Base-by-base conservation (phyloP, 306 rosid species). In the Astragalus glycyphyllos region DNA sequence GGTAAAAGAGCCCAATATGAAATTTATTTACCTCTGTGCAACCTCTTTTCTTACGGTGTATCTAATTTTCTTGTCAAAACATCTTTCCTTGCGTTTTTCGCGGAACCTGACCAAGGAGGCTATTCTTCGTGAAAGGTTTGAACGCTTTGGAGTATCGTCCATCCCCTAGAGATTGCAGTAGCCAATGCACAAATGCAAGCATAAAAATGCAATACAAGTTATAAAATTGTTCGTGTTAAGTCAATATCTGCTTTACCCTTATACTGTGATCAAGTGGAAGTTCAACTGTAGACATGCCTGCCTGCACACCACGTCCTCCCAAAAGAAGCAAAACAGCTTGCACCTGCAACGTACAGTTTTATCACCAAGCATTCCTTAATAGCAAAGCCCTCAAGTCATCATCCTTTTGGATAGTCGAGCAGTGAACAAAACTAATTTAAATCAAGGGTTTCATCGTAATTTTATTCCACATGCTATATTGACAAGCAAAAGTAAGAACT, bases 51-150 rank as follows among this genome's bases (percentile, higher is more conserved):
- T 88, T 51, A 93, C 96, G 2, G 88, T 73, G 76, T 93, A 93
- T 79, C 98, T 89, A 84, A 90, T 93, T 85, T 93, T 93, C 89
- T 93, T 93, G 84, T 93, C 98, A 78, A 90, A 93, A 84, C 97
- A 90, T 69, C 98, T 87, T 85, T 93, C 97, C 80, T 93, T 93
- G 58, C 97, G 90, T 80, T 93, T 93, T 80, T 90, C 97, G 2
- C 98, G 96, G 56, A 88, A 93, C 79, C 98, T 84, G 73, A 93
- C 96, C 85, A 93, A 85, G 58, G 98, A 90, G 56, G 98, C 98
- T 81, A 90, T 86, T 86, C 98, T 84, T 78, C 96, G 90, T 16
- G 97, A 90, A 78, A 93, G 87, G 71, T 80, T 90, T 58, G 96
- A 86, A 53, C 83, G 89, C 90, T 83, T 88, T 16, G 92, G 75